A percentile compares a stretch with the other conserved stretches of the same genome.
phyloP scores from a whole-genome alignment of 2,329 filamentous ascomycete genomes.

The Ascochyta koolunga region DNA sequence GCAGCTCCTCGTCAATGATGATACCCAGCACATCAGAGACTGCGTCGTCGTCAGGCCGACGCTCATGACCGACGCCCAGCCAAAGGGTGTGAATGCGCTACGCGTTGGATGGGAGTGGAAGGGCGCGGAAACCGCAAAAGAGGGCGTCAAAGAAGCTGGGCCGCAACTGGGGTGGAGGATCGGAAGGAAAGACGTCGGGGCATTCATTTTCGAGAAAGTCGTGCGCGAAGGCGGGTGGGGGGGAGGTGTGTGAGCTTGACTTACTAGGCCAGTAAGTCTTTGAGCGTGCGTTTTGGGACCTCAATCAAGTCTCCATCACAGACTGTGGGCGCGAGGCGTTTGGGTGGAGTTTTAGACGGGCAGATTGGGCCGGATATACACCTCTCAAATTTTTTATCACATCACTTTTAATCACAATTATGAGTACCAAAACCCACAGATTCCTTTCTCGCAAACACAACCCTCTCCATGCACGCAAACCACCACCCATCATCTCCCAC shows the following conservation, averaged over 20 bases:
- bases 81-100: conserved; percentile 34
- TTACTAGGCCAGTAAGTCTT: conserved; percentile 25
- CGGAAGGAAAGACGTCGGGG: conserved; percentile 48
- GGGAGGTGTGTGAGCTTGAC: conserved; percentile 45
- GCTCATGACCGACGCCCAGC: conserved; percentile 43
- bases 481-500: too few species aligned
- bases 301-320: neutral
- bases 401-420: too few species aligned
- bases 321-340: neutral
- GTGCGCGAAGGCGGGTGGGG: conserved; percentile 36
- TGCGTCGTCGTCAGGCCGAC: conserved; percentile 48
- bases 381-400: too few species aligned
- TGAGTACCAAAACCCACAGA: too few species aligned
- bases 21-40: conserved; percentile 23
- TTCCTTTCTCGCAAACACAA: too few species aligned
- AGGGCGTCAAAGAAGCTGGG: conserved; percentile 26
- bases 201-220: conserved; percentile 48
- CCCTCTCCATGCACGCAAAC: too few species aligned
- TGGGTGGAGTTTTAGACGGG: too few species aligned
- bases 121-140: conserved; percentile 1
- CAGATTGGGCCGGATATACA: too few species aligned
- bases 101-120: conserved; percentile 43
- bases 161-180: conserved; percentile 49
- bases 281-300: neutral
- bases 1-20: conserved; percentile 31